phyloP scores from a whole-genome alignment of 2,329 filamentous ascomycete genomes.

The Apiospora pterosperma region DNA sequence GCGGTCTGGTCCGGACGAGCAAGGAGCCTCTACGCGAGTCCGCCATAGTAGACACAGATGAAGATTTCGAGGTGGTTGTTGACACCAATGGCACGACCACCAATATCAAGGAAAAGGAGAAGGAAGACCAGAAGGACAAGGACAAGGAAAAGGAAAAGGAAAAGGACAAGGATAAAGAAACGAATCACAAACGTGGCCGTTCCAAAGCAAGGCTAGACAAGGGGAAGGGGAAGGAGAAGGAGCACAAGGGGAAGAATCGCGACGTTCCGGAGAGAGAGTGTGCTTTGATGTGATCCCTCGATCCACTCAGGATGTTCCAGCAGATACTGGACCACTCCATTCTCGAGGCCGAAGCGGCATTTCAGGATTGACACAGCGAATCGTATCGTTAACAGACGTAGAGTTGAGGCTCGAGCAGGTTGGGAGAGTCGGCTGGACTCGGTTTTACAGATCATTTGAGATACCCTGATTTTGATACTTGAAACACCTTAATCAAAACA shows the following conservation, averaged over 20 bases:
- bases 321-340: neutral
- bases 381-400: neutral
- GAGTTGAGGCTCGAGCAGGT: neutral
- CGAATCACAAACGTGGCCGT: slow-evolving; percentile 3
- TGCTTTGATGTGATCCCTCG: slow-evolving; percentile 23
- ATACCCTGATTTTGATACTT: neutral
- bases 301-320: neutral
- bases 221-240: slow-evolving; percentile 17
- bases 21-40: slow-evolving; percentile 42
- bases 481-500: neutral
- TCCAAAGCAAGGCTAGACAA: slow-evolving; percentile 9
- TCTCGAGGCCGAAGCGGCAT: slow-evolving; percentile 5
- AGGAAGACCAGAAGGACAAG: slow-evolving; percentile 13
- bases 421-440: neutral
- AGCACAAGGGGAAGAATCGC: slow-evolving; percentile 17
- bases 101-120: slow-evolving; percentile 18
- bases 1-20: slow-evolving; percentile 47
- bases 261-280: slow-evolving; percentile 29
- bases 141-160: slow-evolving; percentile 20
- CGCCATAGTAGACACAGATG: slow-evolving; percentile 16
- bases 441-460: neutral
- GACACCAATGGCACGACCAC: slow-evolving; percentile 9
- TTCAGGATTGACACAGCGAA: neutral
- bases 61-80: slow-evolving; percentile 20
- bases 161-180: slow-evolving; percentile 20